Evolutionary conservation across 2,329 filamentous ascomycete genomes (phyloP).

Genomic region (Dactylonectria macrodidyma): DNA sequence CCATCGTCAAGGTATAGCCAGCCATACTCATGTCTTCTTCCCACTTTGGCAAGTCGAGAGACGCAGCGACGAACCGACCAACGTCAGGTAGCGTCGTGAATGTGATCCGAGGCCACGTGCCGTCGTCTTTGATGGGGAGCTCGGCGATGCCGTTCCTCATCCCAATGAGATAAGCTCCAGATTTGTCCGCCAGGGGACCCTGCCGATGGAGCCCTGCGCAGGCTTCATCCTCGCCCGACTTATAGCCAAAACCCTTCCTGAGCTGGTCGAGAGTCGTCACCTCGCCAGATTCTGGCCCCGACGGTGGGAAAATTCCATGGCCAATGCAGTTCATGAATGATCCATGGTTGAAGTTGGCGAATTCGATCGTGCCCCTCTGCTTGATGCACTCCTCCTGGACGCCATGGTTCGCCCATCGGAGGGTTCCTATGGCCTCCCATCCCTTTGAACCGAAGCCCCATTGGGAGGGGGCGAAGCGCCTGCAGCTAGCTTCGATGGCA

Average conservation of each 20-base stretch:
- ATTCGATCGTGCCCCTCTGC: slow-evolving; percentile 1
- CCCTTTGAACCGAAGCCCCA: slow-evolving; percentile 3
- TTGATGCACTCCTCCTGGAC: slow-evolving; percentile 4
- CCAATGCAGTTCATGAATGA: slow-evolving; percentile 3
- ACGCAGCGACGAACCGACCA: slow-evolving; percentile 5
- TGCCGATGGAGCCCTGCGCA: slow-evolving; percentile 1
- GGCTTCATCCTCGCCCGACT: slow-evolving; percentile 1
- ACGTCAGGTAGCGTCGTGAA: neutral
- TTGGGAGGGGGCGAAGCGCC: neutral
- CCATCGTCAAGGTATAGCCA: neutral
- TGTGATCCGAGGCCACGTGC: neutral
- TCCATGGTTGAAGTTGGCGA: neutral
- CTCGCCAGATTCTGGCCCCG: neutral
- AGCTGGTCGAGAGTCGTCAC: neutral
- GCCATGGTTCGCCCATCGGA: neutral
- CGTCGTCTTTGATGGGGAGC: neutral
- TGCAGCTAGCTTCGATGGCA: slow-evolving; percentile 3
- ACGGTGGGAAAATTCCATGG: neutral
- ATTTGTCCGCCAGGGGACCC: neutral
- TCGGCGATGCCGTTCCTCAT: slow-evolving; percentile 4
- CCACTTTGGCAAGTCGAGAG: slow-evolving; percentile 2
- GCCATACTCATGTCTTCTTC: slow-evolving; percentile 1
- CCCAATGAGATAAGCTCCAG: neutral
- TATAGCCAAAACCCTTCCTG: neutral
- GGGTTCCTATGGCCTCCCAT: neutral